Conservation (phyloP, 805 yeast species). For the Starmerella bombi region DNA sequence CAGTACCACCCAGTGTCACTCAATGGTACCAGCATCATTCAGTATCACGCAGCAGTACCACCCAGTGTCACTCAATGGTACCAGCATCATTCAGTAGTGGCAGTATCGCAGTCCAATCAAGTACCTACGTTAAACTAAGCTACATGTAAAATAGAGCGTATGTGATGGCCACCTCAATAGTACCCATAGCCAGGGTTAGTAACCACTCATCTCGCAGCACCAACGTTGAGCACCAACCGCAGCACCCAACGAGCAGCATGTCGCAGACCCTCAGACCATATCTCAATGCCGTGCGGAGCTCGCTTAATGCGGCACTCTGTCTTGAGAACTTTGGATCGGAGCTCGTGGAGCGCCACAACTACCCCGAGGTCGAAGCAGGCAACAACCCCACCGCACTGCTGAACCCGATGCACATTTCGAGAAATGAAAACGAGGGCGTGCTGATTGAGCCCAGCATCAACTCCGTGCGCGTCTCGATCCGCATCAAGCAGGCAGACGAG, state of each 20-base stretch:
- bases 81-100: no score
- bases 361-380: slow-evolving; percentile 86
- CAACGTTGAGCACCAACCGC: no score
- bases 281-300: slow-evolving; percentile 80
- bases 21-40: no score
- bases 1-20: no score
- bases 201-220: no score
- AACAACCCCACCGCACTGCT: slow-evolving; percentile 73
- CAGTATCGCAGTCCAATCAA: no score
- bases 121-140: no score
- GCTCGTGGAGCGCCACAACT: slow-evolving; percentile 89
- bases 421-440: slow-evolving; percentile 88
- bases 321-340: slow-evolving; percentile 91
- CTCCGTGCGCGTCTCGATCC: slow-evolving; percentile 78
- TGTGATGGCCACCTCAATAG: no score
- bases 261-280: slow-evolving; percentile 96
- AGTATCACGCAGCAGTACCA: no score
- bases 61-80: no score
- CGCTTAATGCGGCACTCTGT: slow-evolving; percentile 86
- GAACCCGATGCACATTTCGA: slow-evolving; percentile 77
- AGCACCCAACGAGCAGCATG: slow-evolving; percentile 37
- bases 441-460: slow-evolving; percentile 89
- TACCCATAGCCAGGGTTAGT: no score
- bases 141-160: no score
- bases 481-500: slow-evolving; percentile 95